These are phyloP conservation scores for Bolboschoenoplectus hybrid DNA, from an alignment of 202 grass and related monocot genomes.

Conservation along the genomic window DNA sequence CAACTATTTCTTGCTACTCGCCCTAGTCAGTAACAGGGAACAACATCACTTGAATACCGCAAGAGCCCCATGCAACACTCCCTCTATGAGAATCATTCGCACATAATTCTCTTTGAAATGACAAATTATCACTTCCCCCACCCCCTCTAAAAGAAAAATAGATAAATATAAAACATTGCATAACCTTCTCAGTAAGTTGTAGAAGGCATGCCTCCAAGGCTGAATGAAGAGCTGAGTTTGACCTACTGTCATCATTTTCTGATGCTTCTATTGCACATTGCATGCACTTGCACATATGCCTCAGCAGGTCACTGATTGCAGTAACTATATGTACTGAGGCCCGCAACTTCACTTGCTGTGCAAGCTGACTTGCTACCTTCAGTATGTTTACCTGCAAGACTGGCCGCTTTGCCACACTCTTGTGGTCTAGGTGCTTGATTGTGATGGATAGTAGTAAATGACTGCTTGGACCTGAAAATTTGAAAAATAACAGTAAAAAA, in stretches of 20 bases:
- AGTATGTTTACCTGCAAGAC: constrained; percentile 72
- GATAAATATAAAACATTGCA: constrained; percentile 33
- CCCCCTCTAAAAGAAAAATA: constrained; percentile 22
- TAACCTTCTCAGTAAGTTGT: constrained; percentile 79
- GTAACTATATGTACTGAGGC: constrained; percentile 71
- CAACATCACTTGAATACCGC: constrained; percentile 9
- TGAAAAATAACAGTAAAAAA: constrained; percentile 23
- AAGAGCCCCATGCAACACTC: not conserved
- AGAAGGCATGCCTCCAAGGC: constrained; percentile 83
- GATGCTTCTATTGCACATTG: constrained; percentile 79
- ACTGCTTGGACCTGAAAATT: constrained; percentile 71
- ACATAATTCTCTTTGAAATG: not conserved
- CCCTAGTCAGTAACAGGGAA: constrained; percentile 4
- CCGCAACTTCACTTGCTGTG: constrained; percentile 63
- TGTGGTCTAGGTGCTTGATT: constrained; percentile 92
- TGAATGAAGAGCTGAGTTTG: constrained; percentile 67
- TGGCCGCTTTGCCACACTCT: constrained; percentile 71
- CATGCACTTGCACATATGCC: constrained; percentile 93
- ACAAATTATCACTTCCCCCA: not conserved
- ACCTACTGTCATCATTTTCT: constrained; percentile 55
- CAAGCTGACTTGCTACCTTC: constrained; percentile 84
- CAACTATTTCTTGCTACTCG: not conserved
- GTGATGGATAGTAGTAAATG: constrained; percentile 84
- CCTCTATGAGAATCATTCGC: not conserved
- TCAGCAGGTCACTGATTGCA: constrained; percentile 81